Conservation (phyloP, 139 green algal species). For the Chlorella ohadii region DNA sequence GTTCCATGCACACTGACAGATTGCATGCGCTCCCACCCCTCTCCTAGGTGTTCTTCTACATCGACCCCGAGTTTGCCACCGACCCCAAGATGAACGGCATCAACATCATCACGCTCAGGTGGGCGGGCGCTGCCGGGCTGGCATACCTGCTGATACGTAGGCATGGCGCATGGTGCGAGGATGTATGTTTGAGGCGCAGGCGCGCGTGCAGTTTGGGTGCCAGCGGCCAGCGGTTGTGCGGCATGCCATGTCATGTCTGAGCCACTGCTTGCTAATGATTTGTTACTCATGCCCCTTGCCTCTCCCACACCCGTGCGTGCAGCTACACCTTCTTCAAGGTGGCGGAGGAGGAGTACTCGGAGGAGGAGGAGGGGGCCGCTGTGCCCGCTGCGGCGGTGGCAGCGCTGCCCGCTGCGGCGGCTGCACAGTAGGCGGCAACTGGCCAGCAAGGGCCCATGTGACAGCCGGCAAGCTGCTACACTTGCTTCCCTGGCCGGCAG, state of each 20-base stretch:
- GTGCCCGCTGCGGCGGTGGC: neutral
- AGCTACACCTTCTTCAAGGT: conserved; percentile 95
- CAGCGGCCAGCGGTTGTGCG: too few relatives aligned
- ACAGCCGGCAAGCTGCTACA: too few relatives aligned
- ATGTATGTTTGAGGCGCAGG: too few relatives aligned
- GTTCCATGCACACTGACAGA: too few relatives aligned
- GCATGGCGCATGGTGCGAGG: too few relatives aligned
- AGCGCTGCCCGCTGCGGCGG: neutral
- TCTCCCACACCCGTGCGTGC: neutral
- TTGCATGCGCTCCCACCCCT: too few relatives aligned
- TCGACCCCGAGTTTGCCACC: conserved; percentile 95
- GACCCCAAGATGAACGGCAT: conserved; percentile 89
- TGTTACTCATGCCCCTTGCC: neutral
- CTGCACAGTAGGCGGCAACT: neutral
- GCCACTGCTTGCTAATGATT: too few relatives aligned
- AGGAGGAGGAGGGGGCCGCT: conserved; percentile 1
- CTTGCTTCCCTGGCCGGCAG: too few relatives aligned
- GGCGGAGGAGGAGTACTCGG: conserved; percentile 20
- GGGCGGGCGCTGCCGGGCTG: neutral
- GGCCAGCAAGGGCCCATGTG: too few relatives aligned
- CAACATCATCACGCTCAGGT: conserved; percentile 87
- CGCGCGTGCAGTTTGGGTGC: too few relatives aligned
- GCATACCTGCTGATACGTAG: too few relatives aligned
- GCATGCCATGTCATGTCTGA: too few relatives aligned
- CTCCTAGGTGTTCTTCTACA: conserved; percentile 94